phyloP scores from a whole-genome alignment of 768 basidiomycete genomes.

The Termitomyces sp. region DNA sequence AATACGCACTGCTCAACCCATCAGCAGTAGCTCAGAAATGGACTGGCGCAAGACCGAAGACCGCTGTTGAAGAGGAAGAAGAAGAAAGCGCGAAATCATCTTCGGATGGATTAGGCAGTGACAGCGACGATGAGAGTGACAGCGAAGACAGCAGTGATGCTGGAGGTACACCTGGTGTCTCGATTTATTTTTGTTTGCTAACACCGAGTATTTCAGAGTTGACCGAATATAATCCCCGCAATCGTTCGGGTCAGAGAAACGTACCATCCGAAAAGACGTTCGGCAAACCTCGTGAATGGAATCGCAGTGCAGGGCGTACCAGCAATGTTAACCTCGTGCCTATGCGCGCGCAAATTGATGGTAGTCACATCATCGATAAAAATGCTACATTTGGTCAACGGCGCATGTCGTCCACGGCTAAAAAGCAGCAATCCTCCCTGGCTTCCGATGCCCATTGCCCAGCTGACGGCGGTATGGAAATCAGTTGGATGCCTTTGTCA shows the following conservation, averaged over 20 bases:
- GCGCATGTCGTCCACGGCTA: constrained; percentile 26
- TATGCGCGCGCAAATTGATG: constrained; percentile 41
- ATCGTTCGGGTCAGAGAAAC: constrained; percentile 44
- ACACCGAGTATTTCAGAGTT: constrained; percentile 31
- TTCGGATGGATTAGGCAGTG: constrained; percentile 47
- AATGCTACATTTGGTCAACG: constrained; percentile 69
- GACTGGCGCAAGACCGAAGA: constrained; percentile 43
- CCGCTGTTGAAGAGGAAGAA: constrained; percentile 84
- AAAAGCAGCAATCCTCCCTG: constrained; percentile 4
- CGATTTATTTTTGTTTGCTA: background rate
- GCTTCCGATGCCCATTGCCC: constrained; percentile 18
- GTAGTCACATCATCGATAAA: constrained; percentile 30
- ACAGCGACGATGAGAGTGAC: constrained; percentile 36
- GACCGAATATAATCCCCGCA: constrained; percentile 45
- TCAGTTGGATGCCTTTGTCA: constrained; percentile 72
- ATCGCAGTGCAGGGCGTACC: constrained; percentile 34
- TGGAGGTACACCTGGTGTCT: constrained; percentile 35
- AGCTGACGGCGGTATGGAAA: constrained; percentile 71
- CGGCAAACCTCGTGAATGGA: constrained; percentile 33
- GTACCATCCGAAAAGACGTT: constrained; percentile 41
- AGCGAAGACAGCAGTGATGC: constrained; percentile 49
- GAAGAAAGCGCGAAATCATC: constrained; percentile 77
- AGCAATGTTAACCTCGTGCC: constrained; percentile 55
- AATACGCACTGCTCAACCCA: constrained; percentile 92
- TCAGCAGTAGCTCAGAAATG: constrained; percentile 62